A percentile compares a stretch with the other conserved stretches of the same genome.
These are phyloP conservation scores for Vitis hybrid DNA, from an alignment of 177 flowering plant genomes.

Conservation along the genomic window DNA sequence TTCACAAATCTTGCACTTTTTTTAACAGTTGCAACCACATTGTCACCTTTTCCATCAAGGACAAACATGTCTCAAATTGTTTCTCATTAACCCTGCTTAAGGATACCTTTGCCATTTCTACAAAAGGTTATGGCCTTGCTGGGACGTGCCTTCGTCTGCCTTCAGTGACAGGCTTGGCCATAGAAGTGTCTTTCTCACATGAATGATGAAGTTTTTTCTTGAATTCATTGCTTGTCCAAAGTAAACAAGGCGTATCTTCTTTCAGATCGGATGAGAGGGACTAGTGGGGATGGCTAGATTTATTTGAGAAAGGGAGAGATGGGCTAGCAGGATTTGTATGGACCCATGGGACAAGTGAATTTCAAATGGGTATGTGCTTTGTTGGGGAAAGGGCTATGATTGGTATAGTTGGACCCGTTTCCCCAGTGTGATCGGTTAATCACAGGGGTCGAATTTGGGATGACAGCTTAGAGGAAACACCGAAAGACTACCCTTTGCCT, in stretches of 20 bases:
- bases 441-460: conserved; percentile 17
- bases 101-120: conserved; percentile 27
- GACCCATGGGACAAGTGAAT: conserved; percentile 41
- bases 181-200: conserved; percentile 10
- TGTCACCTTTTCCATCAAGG: conserved; percentile 31
- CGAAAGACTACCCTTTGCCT: conserved; percentile 16
- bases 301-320: conserved; percentile 15
- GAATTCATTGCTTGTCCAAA: conserved; percentile 25
- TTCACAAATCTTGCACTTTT: conserved; percentile 42
- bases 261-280: conserved; percentile 39
- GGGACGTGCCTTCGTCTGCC: conserved; percentile 5
- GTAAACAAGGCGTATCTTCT: conserved; percentile 39
- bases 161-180: conserved; percentile 7
- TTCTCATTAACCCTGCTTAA: conserved; percentile 11
- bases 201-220: conserved; percentile 17
- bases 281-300: conserved; percentile 22
- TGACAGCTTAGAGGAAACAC: conserved; percentile 29
- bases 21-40: conserved; percentile 46
- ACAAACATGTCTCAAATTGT: conserved; percentile 18
- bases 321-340: conserved; percentile 6
- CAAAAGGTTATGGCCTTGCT: conserved; percentile 12
- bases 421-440: conserved; percentile 2
- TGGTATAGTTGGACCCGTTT: conserved; percentile 25
- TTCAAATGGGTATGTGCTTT: conserved; percentile 19
- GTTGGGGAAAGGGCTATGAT: conserved; percentile 13